phyloP scores from a whole-genome alignment of 495 filamentous ascomycete genomes.

The Corynascus novoguineensis region DNA sequence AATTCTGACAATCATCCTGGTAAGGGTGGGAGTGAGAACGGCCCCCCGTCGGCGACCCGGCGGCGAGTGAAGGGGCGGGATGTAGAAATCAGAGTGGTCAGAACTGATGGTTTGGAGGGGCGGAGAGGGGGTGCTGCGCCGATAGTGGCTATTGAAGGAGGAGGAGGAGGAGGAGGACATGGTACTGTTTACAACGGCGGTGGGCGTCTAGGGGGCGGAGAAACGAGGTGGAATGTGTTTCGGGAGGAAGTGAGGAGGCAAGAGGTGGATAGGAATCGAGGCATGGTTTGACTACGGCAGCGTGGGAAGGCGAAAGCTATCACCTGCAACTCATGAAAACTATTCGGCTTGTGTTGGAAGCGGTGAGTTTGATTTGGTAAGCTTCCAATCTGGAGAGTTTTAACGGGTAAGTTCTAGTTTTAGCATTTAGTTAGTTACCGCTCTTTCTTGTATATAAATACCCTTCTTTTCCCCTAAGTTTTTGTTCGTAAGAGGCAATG shows the following conservation, averaged over 20 bases:
- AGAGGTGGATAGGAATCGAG: slow-evolving; percentile 9
- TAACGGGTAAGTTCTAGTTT: too few species aligned
- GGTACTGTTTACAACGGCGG: not conserved
- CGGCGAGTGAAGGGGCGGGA: slow-evolving; percentile 5
- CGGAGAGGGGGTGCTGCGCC: slow-evolving; percentile 11
- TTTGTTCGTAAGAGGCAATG: too few species aligned
- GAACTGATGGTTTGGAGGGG: slow-evolving; percentile 14
- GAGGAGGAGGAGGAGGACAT: too few species aligned
- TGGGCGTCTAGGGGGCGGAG: not conserved
- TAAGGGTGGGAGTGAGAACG: too few species aligned
- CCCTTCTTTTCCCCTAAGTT: too few species aligned
- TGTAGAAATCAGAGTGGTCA: slow-evolving; percentile 12
- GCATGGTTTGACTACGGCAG: slow-evolving; percentile 1
- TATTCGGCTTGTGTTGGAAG: too few species aligned
- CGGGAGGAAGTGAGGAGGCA: slow-evolving; percentile 16
- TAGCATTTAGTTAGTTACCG: too few species aligned
- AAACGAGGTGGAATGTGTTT: slow-evolving; percentile 10
- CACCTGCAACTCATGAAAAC: too few species aligned
- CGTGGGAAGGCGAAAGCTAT: too few species aligned
- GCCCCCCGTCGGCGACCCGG: not conserved
- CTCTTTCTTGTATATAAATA: too few species aligned
- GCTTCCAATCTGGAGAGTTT: too few species aligned
- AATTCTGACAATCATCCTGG: not conserved
- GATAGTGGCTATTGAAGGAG: not conserved
- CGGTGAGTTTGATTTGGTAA: too few species aligned